A percentile compares a stretch with the other conserved stretches of the same genome.
Conservation (phyloP, 345 rosid genomes). For the Aquilaria sinensis region DNA sequence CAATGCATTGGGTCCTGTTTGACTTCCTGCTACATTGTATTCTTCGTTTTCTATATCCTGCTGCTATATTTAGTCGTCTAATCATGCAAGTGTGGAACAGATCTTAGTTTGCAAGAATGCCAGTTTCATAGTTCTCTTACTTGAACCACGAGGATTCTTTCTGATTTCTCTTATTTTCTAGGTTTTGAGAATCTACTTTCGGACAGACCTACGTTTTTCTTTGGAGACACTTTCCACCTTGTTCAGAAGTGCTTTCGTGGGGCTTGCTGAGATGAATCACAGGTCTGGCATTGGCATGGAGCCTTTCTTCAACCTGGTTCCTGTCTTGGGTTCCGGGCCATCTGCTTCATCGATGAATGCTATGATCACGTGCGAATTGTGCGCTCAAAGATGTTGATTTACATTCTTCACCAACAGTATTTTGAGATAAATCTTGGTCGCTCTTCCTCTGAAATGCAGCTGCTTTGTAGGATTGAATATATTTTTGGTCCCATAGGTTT, state of each 20-base stretch:
- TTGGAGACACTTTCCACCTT: conserved; percentile 28
- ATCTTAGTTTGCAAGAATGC: too few species aligned
- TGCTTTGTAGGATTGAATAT: too few species aligned
- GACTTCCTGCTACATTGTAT: not conserved
- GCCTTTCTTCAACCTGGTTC: conserved; percentile 52
- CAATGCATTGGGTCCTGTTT: too few species aligned
- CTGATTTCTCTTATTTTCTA: conserved; percentile 12
- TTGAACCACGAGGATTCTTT: too few species aligned
- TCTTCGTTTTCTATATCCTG: not conserved
- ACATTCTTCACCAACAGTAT: not conserved
- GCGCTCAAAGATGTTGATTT: conserved; percentile 48
- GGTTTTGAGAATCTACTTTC: conserved; percentile 64
- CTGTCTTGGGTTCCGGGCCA: conserved; percentile 59
- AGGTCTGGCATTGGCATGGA: conserved; percentile 22
- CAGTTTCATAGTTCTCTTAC: too few species aligned
- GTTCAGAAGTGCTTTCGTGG: conserved; percentile 34
- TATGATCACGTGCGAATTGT: conserved; percentile 62
- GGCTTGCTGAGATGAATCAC: conserved; percentile 36
- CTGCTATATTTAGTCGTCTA: not conserved
- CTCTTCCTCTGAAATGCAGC: too few species aligned
- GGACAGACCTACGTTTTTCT: conserved; percentile 37
- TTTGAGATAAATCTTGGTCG: not conserved
- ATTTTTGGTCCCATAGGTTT: too few species aligned
- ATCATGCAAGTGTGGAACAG: too few species aligned
- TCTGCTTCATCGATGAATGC: conserved; percentile 48